These are phyloP conservation scores for Agrocybe praecox DNA, from an alignment of 768 basidiomycete species.

Conservation along the genomic window DNA sequence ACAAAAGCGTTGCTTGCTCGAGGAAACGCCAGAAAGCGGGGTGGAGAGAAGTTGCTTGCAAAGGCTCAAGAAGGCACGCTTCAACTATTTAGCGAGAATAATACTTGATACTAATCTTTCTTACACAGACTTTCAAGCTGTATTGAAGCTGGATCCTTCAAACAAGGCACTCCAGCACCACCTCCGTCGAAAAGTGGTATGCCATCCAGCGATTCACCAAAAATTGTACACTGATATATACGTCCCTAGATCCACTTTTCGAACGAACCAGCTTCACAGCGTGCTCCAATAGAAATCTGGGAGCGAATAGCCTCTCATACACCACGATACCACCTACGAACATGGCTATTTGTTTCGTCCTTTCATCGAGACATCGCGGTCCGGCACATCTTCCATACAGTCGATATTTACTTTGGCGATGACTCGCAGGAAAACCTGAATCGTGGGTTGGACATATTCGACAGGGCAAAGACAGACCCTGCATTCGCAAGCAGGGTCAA, in stretches of 20 bases:
- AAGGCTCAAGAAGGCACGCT: slow-evolving; percentile 59
- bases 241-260: slow-evolving; percentile 49
- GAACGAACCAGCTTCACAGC: slow-evolving; percentile 59
- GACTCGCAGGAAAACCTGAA: slow-evolving; percentile 58
- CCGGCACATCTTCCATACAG: slow-evolving; percentile 64
- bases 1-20: slow-evolving; percentile 59
- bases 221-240: slow-evolving; percentile 5
- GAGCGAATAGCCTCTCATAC: slow-evolving; percentile 63
- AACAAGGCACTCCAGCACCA: slow-evolving; percentile 56
- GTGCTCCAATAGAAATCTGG: slow-evolving; percentile 70
- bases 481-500: slow-evolving; percentile 62
- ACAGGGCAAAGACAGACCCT: slow-evolving; percentile 63
- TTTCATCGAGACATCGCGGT: slow-evolving; percentile 69
- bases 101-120: background rate
- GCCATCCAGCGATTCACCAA: slow-evolving; percentile 17
- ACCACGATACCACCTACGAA: slow-evolving; percentile 68
- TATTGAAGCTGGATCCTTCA: slow-evolving; percentile 59
- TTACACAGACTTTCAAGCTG: slow-evolving; percentile 58
- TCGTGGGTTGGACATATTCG: slow-evolving; percentile 67
- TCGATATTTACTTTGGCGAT: slow-evolving; percentile 70
- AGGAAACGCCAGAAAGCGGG: slow-evolving; percentile 57
- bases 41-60: slow-evolving; percentile 54
- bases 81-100: background rate
- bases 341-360: slow-evolving; percentile 66
- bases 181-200: slow-evolving; percentile 49